Evolutionary conservation across 352 stramenopile genomes (phyloP), one percentile per base, ranked within the genome.

Genomic region (Peronospora tabacina): DNA sequence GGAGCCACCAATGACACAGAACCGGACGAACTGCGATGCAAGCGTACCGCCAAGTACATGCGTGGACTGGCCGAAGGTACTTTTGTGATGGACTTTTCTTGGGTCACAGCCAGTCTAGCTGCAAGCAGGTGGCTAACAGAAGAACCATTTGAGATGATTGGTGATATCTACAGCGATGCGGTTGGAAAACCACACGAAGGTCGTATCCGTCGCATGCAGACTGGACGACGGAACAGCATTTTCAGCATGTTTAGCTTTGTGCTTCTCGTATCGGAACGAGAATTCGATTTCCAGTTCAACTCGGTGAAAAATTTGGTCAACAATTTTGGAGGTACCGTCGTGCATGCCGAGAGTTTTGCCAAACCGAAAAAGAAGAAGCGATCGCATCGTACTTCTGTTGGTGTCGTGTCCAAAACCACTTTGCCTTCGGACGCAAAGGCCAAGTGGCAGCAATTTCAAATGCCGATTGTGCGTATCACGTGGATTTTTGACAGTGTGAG

Each of bases 401-500:
- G 83, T 11, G 59, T 94, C 19, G 81, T 94, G 5, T 81, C 79
- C 39, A 89, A 90, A 43, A 63, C 51, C n/a, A 82, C 81, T 30
- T 50, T 74, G 1, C 68, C 75, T 1, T 57, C 54, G 6, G 66
- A 75, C 15, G 82, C 81, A 26, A 82, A 74, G 52, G 40, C 47
- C 32, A 67, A 84, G 28, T 90, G 68, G 69, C 49, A 81, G 29
- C 58, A 80, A 39, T 72, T 85, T 49, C 66, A 85, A 32, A 88
- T 91, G 41, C 83, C 81, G 10, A 90, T 94, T 33, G 81, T 94
- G 34, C 83, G 82, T 19, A 83, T 90, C 38, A 85, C 78, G 32
- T 94, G 83, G 83, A 74, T 94, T 49, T 87, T 90, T 37, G 83
- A 94, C 61, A 91, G 83, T 60, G 86, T 94, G 57, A 91, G 79